These are phyloP conservation scores for Pseudogymnoascus sp. DNA, from an alignment of 2,329 filamentous ascomycete genomes.

Conservation along the genomic window DNA sequence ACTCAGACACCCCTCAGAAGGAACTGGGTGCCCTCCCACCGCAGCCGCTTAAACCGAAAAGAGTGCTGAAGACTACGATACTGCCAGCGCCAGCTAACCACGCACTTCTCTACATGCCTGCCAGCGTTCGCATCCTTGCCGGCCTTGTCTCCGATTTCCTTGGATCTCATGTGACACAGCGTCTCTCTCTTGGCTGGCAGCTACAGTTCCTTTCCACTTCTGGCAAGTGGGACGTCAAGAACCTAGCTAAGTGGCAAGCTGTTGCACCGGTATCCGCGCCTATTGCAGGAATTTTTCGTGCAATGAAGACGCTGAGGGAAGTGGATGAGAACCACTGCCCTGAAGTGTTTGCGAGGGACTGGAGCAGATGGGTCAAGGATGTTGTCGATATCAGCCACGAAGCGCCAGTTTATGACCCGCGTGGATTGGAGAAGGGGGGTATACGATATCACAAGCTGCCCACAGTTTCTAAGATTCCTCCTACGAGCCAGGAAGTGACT, in stretches of 20 bases:
- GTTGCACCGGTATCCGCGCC: conserved; percentile 69
- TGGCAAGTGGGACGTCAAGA: conserved; percentile 98
- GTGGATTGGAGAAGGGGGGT: conserved; percentile 55
- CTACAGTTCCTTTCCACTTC: conserved; percentile 79
- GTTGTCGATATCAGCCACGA: conserved; percentile 90
- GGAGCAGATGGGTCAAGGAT: conserved; percentile 60
- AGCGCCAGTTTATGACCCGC: conserved; percentile 78
- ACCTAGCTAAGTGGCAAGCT: conserved; percentile 81
- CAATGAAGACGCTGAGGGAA: conserved; percentile 88
- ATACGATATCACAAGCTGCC: conserved; percentile 79
- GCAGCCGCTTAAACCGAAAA: conserved; percentile 41
- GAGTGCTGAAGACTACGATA: conserved; percentile 58
- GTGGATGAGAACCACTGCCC: conserved; percentile 79
- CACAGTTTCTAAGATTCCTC: conserved; percentile 86
- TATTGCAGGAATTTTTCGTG: conserved; percentile 73
- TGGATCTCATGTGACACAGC: conserved; percentile 61
- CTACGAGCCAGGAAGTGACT: conserved; percentile 46
- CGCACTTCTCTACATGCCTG: conserved; percentile 72
- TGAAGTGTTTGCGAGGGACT: conserved; percentile 58
- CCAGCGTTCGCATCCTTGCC: conserved; percentile 66
- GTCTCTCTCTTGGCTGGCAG: conserved; percentile 82
- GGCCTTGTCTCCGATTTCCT: conserved; percentile 81
- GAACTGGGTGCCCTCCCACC: conserved; percentile 36
- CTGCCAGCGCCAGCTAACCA: conserved; percentile 75
- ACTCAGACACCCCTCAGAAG: conserved; percentile 42